Conservation (phyloP, 2,329 filamentous ascomycete species). For the Ramichloridium luteum region DNA sequence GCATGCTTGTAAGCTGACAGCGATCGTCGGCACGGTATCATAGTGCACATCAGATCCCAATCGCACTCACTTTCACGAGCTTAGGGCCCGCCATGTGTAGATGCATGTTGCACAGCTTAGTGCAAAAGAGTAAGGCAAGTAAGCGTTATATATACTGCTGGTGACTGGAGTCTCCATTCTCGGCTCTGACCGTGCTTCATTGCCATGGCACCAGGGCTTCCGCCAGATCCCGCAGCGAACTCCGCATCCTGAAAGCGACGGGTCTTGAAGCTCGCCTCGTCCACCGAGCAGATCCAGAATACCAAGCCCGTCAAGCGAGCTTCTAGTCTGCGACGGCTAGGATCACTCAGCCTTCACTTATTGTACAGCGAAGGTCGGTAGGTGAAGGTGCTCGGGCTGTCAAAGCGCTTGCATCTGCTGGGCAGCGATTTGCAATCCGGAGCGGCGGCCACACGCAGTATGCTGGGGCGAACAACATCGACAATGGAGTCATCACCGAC, state of each 20-base stretch:
- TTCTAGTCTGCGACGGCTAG: constrained; percentile 1
- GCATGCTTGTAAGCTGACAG: constrained; percentile 1
- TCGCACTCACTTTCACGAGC: too few species aligned
- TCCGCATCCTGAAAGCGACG: constrained; percentile 1
- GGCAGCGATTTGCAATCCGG: constrained; percentile 12
- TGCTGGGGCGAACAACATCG: constrained; percentile 14
- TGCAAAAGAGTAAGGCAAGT: too few species aligned
- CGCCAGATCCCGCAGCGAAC: background rate
- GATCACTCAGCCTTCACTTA: too few species aligned
- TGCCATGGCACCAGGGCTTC: constrained; percentile 1
- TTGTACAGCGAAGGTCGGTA: too few species aligned
- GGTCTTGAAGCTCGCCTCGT: constrained; percentile 1
- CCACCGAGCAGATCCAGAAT: background rate
- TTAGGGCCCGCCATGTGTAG: too few species aligned
- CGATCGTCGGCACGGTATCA: too few species aligned
- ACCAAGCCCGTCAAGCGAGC: background rate
- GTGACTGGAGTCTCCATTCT: too few species aligned
- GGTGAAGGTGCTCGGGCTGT: too few species aligned
- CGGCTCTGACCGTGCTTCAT: constrained; percentile 1
- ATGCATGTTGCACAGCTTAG: too few species aligned
- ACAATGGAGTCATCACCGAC: constrained; percentile 17
- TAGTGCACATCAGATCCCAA: too few species aligned
- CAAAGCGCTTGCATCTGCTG: constrained; percentile 1
- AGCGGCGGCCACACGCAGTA: constrained; percentile 17
- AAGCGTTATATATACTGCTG: too few species aligned